phyloP scores from a whole-genome alignment of 108 stramenopile genomes.

The Discostella pseudostelligera region DNA sequence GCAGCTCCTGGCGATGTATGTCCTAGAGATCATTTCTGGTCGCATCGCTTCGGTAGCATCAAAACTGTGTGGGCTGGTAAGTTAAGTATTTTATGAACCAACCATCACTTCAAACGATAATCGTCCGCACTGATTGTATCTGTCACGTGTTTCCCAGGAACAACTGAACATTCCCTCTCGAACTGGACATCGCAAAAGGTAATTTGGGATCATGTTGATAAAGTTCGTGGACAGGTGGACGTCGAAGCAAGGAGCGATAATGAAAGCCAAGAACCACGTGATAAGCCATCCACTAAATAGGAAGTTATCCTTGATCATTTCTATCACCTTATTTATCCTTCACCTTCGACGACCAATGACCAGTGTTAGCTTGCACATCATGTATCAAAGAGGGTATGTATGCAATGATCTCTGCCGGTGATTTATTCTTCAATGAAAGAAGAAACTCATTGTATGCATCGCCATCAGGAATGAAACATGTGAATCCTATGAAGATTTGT shows the following conservation, averaged over 20 bases:
- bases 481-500: constrained; percentile 21
- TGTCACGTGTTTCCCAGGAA: constrained; percentile 62
- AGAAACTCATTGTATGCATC: constrained; percentile 20
- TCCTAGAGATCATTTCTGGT: constrained; percentile 63
- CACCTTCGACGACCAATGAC: background rate
- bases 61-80: constrained; percentile 15
- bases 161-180: constrained; percentile 71
- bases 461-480: constrained; percentile 20
- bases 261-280: no score
- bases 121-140: background rate
- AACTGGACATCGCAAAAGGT: constrained; percentile 55
- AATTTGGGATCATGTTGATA: constrained; percentile 84
- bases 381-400: constrained; percentile 1
- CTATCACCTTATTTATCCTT: background rate
- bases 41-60: constrained; percentile 72
- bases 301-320: no score
- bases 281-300: no score
- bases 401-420: constrained; percentile 13
- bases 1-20: constrained; percentile 32
- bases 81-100: background rate
- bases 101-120: background rate
- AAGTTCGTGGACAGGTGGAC: constrained; percentile 4
- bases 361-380: background rate
- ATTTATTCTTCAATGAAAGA: constrained; percentile 9
- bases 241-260: no score